A percentile compares a stretch with the other conserved stretches of the same genome.
phyloP scores from a whole-genome alignment of 305 asterid species.

The Petunia hybrid region DNA sequence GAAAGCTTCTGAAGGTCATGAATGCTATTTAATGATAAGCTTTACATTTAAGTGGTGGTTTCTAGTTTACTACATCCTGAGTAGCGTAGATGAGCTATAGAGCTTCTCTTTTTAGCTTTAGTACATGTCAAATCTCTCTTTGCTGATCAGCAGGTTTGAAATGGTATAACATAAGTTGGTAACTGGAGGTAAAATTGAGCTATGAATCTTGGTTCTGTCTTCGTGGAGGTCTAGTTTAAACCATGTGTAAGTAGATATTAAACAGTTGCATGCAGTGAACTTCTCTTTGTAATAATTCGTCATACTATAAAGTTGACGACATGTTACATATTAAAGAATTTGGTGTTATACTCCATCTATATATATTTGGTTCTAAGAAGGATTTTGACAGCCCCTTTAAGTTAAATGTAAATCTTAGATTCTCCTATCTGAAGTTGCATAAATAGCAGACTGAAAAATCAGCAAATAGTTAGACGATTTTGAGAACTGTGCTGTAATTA shows the following conservation, averaged over 20 bases:
- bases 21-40: background rate
- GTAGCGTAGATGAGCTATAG: background rate
- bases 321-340: background rate
- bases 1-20: conserved; percentile 18
- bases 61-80: conserved; percentile 10
- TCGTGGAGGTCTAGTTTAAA: background rate
- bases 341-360: background rate
- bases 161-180: background rate
- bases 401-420: background rate
- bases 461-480: background rate
- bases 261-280: background rate
- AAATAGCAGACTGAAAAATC: background rate
- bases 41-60: conserved; percentile 1
- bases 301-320: background rate
- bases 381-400: background rate
- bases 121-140: background rate
- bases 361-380: background rate
- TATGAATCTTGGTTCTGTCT: background rate
- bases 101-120: conserved; percentile 7
- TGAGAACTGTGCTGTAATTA: background rate
- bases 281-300: background rate
- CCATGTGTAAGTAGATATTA: background rate
- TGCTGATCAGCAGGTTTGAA: conserved; percentile 1
- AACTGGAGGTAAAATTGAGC: conserved; percentile 17
- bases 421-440: conserved; percentile 6